A percentile compares a stretch with the other conserved stretches of the same genome.
These are phyloP conservation scores for Penicillium cataractarum DNA, from an alignment of 495 filamentous ascomycete species.

Conservation along the genomic window DNA sequence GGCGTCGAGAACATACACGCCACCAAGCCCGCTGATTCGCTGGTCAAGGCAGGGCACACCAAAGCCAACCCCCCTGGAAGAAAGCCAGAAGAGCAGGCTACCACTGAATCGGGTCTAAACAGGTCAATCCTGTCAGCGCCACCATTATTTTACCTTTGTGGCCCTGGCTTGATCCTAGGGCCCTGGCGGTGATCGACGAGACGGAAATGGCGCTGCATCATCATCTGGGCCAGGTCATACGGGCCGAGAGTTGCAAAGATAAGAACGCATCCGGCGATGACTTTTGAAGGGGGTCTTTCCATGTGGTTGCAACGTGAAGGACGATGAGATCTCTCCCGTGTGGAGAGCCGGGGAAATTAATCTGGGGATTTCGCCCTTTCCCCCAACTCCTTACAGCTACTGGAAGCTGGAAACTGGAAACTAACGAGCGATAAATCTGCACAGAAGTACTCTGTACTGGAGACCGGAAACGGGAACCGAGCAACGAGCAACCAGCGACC, in stretches of 20 bases:
- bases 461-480: background rate
- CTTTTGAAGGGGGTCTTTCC: background rate
- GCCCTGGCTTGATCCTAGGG: background rate
- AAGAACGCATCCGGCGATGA: conserved; percentile 11
- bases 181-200: background rate
- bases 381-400: background rate
- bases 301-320: conserved; percentile 1
- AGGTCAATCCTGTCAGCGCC: background rate
- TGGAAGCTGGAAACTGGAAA: background rate
- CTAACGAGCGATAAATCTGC: background rate
- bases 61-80: background rate
- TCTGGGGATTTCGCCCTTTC: background rate
- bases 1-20: background rate
- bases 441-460: background rate
- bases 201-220: background rate
- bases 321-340: background rate
- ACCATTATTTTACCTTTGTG: background rate
- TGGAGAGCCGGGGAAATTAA: conserved; percentile 2
- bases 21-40: background rate
- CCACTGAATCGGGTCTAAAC: background rate
- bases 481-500: background rate
- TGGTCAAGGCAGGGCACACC: background rate
- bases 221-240: background rate
- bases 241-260: background rate
- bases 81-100: background rate